Conservation (phyloP, 208 protist genomes). For the Giardia duodenalis region DNA sequence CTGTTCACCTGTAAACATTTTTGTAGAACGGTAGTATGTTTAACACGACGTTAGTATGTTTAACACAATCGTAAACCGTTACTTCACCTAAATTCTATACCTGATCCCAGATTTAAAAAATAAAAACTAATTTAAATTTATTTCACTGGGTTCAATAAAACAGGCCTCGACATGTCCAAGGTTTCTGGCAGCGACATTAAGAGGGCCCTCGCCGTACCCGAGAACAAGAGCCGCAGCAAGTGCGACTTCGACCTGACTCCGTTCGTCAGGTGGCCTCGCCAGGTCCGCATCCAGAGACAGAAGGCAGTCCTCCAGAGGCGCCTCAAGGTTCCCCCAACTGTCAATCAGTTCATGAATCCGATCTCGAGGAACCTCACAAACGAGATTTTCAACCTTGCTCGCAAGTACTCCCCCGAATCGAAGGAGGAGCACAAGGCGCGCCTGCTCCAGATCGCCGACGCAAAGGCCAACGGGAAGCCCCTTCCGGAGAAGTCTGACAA, state of each 20-base stretch:
- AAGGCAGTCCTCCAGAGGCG: slow-evolving; percentile 79
- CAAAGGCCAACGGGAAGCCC: slow-evolving; percentile 59
- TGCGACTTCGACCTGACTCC: slow-evolving; percentile 71
- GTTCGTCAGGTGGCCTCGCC: slow-evolving; percentile 91
- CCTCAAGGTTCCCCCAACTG: slow-evolving; percentile 78
- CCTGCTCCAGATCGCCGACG: slow-evolving; percentile 66
- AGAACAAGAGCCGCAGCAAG: too few species aligned
- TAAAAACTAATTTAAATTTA: too few species aligned
- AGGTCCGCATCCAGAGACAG: slow-evolving; percentile 91
- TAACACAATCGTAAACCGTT: too few species aligned
- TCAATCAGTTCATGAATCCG: slow-evolving; percentile 69
- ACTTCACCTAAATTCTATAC: too few species aligned
- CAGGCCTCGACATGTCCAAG: too few species aligned
- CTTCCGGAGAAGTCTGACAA: slow-evolving; percentile 32
- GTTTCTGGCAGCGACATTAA: too few species aligned
- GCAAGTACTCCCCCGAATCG: slow-evolving; percentile 68
- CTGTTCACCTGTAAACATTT: too few species aligned
- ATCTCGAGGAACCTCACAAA: slow-evolving; percentile 35
- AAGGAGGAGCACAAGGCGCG: slow-evolving; percentile 68
- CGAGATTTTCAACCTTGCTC: slow-evolving; percentile 59
- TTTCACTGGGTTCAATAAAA: too few species aligned
- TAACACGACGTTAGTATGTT: too few species aligned
- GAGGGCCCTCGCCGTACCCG: too few species aligned
- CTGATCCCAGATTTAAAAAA: too few species aligned
- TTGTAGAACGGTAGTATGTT: too few species aligned